Evolutionary conservation across 768 basidiomycete genomes (phyloP), one percentile per base, ranked within the genome.

Genomic region (Suillus alpinus): DNA sequence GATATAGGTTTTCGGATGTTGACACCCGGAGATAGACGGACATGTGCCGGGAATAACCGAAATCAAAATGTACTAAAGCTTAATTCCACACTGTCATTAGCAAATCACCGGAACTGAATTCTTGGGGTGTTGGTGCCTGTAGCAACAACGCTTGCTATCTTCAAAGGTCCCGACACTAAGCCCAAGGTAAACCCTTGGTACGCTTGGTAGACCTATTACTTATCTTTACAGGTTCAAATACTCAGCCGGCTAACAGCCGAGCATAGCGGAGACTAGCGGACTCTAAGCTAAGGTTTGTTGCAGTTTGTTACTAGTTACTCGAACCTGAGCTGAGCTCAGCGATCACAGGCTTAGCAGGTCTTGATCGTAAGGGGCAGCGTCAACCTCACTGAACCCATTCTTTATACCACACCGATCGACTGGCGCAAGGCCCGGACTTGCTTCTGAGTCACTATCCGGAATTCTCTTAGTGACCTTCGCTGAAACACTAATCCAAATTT

Each of bases 11-110:
- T 5, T 46, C 44, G 68, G 55, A 58, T 60, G 32, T 34, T 62
- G 62, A 61, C 55, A 59, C 50, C 65, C 73, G 73, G 73, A 74
- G 71, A 71, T 74, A 60, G 46, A 64, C 73, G 72, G 73, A 70
- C 46, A 40, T 59, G 39, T 14, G 4, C 8, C 59, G 59, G 58
- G 61, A 66, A 62, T 5, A 50, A 8, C 64, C 69, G 72, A 73
- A 70, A 72, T 71, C 71, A 72, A 61, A 55, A 55, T 55, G 53
- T 62, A 57, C 53, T 72, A 75, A 75, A 73, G 70, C 61, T 69
- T 73, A 74, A 75, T 60, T 63, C 61, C 62, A 66, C 61, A 59
- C 60, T 59, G 59, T 68, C 55, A 29, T 73, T 73, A 73, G 53
- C 53, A 55, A 55, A 55, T 55, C 57, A 56, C 50, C 72, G 73